Conservation (phyloP, 1,284 basidiomycete genomes). For the Sanghuangporus baumii region DNA sequence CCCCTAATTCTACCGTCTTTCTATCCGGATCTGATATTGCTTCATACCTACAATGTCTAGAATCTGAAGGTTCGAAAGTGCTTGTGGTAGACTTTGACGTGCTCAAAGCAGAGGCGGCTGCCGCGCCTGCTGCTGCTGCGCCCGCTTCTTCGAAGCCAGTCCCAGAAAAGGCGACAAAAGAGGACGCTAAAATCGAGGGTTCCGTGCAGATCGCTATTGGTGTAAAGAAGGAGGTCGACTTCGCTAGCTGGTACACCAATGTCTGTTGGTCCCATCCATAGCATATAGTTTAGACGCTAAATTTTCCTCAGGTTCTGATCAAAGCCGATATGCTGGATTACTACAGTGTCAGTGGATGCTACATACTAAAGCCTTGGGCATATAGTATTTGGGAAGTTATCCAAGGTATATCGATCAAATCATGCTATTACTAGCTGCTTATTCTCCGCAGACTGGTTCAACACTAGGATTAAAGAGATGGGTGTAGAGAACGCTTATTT, state of each 20-base stretch:
- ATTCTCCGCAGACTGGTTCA: slow-evolving; percentile 73
- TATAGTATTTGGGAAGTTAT: slow-evolving; percentile 97
- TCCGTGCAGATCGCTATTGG: slow-evolving; percentile 89
- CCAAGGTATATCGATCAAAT: slow-evolving; percentile 54
- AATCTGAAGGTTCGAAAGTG: slow-evolving; percentile 53
- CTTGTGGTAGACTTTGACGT: slow-evolving; percentile 71
- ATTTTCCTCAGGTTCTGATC: slow-evolving; percentile 69
- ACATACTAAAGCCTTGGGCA: slow-evolving; percentile 97
- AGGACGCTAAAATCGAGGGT: slow-evolving; percentile 79
- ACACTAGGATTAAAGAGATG: slow-evolving; percentile 86
- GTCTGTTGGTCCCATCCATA: slow-evolving; percentile 39
- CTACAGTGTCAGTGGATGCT: slow-evolving; percentile 98
- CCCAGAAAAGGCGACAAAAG: slow-evolving; percentile 33
- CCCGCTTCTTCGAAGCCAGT: slow-evolving; percentile 11
- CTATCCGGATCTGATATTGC: slow-evolving; percentile 72
- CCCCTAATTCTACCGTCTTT: slow-evolving; percentile 68
- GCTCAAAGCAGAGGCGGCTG: slow-evolving; percentile 43
- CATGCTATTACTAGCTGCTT: slow-evolving; percentile 7
- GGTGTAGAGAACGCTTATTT: slow-evolving; percentile 98
- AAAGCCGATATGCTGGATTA: slow-evolving; percentile 99
- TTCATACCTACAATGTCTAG: slow-evolving; percentile 66
- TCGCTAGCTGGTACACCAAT: slow-evolving; percentile 91
- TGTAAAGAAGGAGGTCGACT: slow-evolving; percentile 93
- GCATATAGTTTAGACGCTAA: not conserved
- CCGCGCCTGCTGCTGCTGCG: slow-evolving; percentile 36